phyloP scores from a whole-genome alignment of 139 green algal genomes.

The Medakamo hakoo region DNA sequence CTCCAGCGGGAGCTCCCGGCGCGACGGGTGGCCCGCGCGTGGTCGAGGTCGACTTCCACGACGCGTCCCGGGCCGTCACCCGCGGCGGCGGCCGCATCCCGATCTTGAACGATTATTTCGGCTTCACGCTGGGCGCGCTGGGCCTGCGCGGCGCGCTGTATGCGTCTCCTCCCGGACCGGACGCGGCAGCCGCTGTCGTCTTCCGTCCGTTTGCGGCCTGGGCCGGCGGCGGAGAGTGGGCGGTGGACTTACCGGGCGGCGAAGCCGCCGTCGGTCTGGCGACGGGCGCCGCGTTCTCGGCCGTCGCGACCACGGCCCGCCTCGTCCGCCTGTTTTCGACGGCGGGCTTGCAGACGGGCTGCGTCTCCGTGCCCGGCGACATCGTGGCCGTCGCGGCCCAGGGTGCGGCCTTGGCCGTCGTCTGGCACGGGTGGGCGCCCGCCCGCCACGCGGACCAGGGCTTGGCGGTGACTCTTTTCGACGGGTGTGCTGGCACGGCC shows the following conservation, averaged over 20 bases:
- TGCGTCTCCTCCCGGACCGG: slow-evolving; percentile 14
- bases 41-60: slow-evolving; percentile 66
- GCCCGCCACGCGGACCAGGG: slow-evolving; percentile 25
- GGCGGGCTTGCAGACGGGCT: slow-evolving; percentile 22
- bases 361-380: slow-evolving; percentile 30
- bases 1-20: slow-evolving; percentile 48
- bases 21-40: background rate
- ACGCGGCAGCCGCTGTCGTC: slow-evolving; percentile 27
- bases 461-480: slow-evolving; percentile 13
- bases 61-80: no score
- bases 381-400: slow-evolving; percentile 34
- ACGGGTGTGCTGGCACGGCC: slow-evolving; percentile 1
- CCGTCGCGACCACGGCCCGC: slow-evolving; percentile 36
- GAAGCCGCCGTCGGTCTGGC: slow-evolving; percentile 53
- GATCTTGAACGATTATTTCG: slow-evolving; percentile 64
- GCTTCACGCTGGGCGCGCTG: slow-evolving; percentile 53
- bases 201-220: slow-evolving; percentile 67
- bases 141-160: slow-evolving; percentile 43
- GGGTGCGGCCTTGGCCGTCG: slow-evolving; percentile 21
- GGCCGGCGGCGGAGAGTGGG: slow-evolving; percentile 60
- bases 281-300: slow-evolving; percentile 36
- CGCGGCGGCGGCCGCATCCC: slow-evolving; percentile 40
- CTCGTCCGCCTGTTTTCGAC: slow-evolving; percentile 59
- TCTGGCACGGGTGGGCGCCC: slow-evolving; percentile 23
- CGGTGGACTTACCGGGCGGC: slow-evolving; percentile 32